Evolutionary conservation across 176 grass and related monocot species (phyloP).

Genomic region (Areca catechu): DNA sequence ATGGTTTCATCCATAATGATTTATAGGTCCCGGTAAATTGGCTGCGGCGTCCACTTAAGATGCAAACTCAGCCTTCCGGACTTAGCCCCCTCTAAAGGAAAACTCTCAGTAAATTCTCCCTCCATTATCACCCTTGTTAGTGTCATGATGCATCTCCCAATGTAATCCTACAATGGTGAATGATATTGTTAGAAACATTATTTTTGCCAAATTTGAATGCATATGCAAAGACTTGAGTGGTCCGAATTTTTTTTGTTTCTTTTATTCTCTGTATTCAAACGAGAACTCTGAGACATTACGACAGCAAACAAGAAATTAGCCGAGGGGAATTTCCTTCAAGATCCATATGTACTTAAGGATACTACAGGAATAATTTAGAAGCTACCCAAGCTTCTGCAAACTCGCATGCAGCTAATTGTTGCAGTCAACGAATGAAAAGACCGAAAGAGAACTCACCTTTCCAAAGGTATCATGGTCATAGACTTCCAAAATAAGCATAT

Average conservation of each 20-base stretch:
- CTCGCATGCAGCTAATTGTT: not conserved
- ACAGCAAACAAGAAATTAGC: too few relatives aligned
- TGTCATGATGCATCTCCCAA: conserved; percentile 96
- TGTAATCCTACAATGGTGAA: conserved; percentile 48
- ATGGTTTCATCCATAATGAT: too few relatives aligned
- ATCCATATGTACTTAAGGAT: too few relatives aligned
- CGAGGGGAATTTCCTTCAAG: too few relatives aligned
- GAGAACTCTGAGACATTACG: too few relatives aligned
- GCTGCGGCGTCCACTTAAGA: conserved; percentile 83
- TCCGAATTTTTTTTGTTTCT: too few relatives aligned
- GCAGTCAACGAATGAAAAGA: not conserved
- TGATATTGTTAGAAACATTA: not conserved
- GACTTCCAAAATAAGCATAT: conserved; percentile 97
- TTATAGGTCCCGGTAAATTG: conserved; percentile 58
- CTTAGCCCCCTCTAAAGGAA: conserved; percentile 79
- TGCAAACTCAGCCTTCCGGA: conserved; percentile 84
- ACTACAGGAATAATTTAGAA: not conserved
- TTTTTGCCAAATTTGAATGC: conserved; percentile 5
- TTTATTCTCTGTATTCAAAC: too few relatives aligned
- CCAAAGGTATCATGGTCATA: conserved; percentile 97
- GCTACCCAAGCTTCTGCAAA: not conserved
- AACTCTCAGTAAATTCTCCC: conserved; percentile 71
- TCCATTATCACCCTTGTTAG: conserved; percentile 76
- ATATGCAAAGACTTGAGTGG: not conserved
- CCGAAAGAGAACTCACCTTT: conserved; percentile 41